Conservation (phyloP, 306 rosid genomes). For the Hippophae tibetana region DNA sequence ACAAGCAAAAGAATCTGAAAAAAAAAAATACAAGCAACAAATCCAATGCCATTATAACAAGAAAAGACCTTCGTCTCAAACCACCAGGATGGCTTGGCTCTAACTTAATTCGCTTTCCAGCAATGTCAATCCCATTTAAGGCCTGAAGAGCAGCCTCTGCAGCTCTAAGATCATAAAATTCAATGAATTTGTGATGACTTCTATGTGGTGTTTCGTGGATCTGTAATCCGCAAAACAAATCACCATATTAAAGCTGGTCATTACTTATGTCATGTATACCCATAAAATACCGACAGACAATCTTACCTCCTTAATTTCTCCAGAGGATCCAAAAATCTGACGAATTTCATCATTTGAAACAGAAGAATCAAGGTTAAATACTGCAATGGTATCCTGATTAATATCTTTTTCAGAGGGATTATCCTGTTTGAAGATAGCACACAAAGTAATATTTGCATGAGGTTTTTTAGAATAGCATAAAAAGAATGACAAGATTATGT, state of each 20-base stretch:
- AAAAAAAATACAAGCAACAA: neutral
- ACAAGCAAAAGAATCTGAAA: no score
- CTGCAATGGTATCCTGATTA: conserved; percentile 37
- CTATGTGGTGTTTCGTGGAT: conserved; percentile 31
- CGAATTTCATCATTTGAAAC: conserved; percentile 31
- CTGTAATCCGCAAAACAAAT: conserved; percentile 20
- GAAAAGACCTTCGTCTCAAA: conserved; percentile 20
- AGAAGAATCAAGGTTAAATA: conserved; percentile 35
- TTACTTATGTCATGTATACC: neutral
- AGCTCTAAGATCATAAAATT: conserved; percentile 39
- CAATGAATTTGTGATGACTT: conserved; percentile 33
- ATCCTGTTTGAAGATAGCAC: conserved; percentile 18
- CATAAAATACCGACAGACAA: neutral
- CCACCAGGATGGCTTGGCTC: conserved; percentile 38
- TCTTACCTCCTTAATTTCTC: conserved; percentile 40
- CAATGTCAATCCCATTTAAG: conserved; percentile 29
- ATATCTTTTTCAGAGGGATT: conserved; percentile 40
- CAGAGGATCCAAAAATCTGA: conserved; percentile 31
- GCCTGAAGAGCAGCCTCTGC: conserved; percentile 37
- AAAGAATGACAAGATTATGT: neutral
- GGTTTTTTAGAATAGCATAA: neutral
- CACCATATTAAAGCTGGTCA: conserved; percentile 1
- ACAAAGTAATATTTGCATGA: neutral
- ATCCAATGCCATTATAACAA: neutral
- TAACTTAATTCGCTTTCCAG: conserved; percentile 35